A percentile compares a stretch with the other conserved stretches of the same genome.
Evolutionary conservation across 1,139 yeast genomes (phyloP).

Genomic region (Debaryomyces psychrophilus): DNA sequence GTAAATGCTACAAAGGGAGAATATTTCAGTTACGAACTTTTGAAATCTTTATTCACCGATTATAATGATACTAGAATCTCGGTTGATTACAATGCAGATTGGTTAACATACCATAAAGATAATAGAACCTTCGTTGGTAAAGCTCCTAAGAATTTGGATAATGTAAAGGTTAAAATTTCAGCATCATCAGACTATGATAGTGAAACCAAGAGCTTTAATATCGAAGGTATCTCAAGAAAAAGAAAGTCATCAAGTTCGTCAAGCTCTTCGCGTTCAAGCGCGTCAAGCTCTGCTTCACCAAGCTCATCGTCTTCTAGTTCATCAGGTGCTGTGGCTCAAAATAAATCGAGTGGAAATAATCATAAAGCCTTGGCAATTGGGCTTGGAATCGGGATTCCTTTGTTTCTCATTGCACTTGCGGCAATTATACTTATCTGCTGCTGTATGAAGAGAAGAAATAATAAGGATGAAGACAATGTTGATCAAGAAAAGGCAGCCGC

Average conservation of each 20-base stretch:
- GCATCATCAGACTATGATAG: slow-evolving; percentile 47
- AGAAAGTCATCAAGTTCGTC: slow-evolving; percentile 24
- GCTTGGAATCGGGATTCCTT: slow-evolving; percentile 84
- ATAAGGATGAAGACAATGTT: slow-evolving; percentile 28
- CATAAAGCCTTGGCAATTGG: slow-evolving; percentile 71
- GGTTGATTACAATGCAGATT: slow-evolving; percentile 51
- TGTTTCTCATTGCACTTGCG: slow-evolving; percentile 50
- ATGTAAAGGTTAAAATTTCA: slow-evolving; percentile 50
- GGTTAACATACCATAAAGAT: slow-evolving; percentile 64
- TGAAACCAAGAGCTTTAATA: slow-evolving; percentile 49
- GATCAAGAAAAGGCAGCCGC: slow-evolving; percentile 30
- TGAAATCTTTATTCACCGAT: slow-evolving; percentile 58
- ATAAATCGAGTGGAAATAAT: slow-evolving; percentile 18
- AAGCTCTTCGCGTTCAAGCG: slow-evolving; percentile 21
- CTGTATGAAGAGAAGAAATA: slow-evolving; percentile 52
- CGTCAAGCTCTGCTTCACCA: slow-evolving; percentile 15
- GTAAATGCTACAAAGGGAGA: slow-evolving; percentile 68
- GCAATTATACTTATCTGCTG: slow-evolving; percentile 59
- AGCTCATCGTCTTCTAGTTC: slow-evolving; percentile 23
- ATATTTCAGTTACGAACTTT: slow-evolving; percentile 57
- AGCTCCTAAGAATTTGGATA: slow-evolving; percentile 62
- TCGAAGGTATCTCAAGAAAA: slow-evolving; percentile 52
- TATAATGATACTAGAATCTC: slow-evolving; percentile 52
- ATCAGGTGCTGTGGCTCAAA: slow-evolving; percentile 17
- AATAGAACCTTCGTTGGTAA: slow-evolving; percentile 71